A percentile compares a stretch with the other conserved stretches of the same genome.
Evolutionary conservation across 1,284 basidiomycete species (phyloP).

Genomic region (Paramarasmius palmivorus): DNA sequence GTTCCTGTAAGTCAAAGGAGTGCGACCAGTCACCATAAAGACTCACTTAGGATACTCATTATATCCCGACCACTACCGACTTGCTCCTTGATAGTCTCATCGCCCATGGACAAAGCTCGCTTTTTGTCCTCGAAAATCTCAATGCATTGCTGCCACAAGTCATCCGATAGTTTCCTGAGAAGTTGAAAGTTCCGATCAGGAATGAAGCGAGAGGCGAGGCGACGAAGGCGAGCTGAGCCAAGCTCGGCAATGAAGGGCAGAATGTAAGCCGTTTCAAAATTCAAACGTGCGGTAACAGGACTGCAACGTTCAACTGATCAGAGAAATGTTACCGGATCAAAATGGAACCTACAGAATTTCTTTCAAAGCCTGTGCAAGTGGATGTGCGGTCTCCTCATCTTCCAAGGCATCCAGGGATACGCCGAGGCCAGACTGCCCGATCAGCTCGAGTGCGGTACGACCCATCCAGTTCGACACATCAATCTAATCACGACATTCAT

Average conservation of each 20-base stretch:
- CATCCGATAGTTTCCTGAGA: constrained; percentile 37
- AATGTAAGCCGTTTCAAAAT: constrained; percentile 23
- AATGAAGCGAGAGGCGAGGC: constrained; percentile 33
- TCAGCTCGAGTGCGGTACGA: constrained; percentile 24
- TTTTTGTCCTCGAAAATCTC: constrained; percentile 41
- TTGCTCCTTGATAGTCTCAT: constrained; percentile 31
- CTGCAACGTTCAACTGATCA: neutral
- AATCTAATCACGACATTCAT: neutral
- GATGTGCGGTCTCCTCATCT: constrained; percentile 23
- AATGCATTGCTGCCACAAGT: constrained; percentile 33
- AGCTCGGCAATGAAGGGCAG: constrained; percentile 33
- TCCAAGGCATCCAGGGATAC: constrained; percentile 39
- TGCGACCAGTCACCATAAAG: neutral
- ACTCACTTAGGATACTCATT: constrained; percentile 44
- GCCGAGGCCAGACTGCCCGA: constrained; percentile 33
- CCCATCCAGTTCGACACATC: constrained; percentile 16
- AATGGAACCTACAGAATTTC: constrained; percentile 21
- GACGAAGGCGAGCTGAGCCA: constrained; percentile 35
- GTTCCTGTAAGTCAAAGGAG: neutral
- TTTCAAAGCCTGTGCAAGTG: constrained; percentile 31
- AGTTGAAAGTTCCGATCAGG: constrained; percentile 34
- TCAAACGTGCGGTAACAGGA: constrained; percentile 12
- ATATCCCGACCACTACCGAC: constrained; percentile 44
- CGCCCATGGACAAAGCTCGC: constrained; percentile 32
- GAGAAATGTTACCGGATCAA: too few species aligned